phyloP scores from a whole-genome alignment of 768 basidiomycete species.

The Leccinum longicurvipes region DNA sequence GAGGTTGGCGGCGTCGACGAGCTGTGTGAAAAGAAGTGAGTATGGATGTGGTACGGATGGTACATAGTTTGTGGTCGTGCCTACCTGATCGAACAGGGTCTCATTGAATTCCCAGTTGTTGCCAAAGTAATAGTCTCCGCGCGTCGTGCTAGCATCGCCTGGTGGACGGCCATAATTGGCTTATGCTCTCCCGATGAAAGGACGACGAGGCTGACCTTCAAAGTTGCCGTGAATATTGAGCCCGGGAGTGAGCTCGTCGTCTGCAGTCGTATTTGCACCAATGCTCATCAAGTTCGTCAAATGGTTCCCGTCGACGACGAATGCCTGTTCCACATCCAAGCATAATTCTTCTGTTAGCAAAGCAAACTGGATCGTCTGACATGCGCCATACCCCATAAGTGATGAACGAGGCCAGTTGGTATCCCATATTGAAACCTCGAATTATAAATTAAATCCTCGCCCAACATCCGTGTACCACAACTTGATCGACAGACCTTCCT shows the following conservation, averaged over 20 bases:
- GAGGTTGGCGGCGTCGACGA: conserved; percentile 15
- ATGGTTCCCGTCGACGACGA: conserved; percentile 27
- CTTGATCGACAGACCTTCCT: conserved; percentile 14
- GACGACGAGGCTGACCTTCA: conserved; percentile 12
- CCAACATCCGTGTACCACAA: too few species aligned
- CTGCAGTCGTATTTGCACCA: conserved; percentile 20
- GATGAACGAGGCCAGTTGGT: conserved; percentile 14
- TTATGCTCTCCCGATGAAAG: background rate
- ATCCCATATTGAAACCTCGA: conserved; percentile 27
- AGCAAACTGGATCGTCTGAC: background rate
- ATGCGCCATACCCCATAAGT: conserved; percentile 15
- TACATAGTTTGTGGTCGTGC: too few species aligned
- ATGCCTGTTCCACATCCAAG: conserved; percentile 13
- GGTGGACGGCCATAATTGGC: background rate
- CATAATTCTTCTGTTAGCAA: background rate
- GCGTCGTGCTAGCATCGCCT: conserved; percentile 28
- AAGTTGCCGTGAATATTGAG: conserved; percentile 24
- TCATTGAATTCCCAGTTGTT: conserved; percentile 26
- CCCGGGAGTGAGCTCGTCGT: conserved; percentile 15
- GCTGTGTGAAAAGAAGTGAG: conserved; percentile 5
- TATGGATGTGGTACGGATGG: background rate
- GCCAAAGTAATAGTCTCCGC: conserved; percentile 25
- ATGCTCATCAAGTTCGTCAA: conserved; percentile 28
- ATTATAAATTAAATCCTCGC: background rate
- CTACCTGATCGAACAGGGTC: conserved; percentile 21